Evolutionary conservation across 2,329 filamentous ascomycete species (phyloP), one percentile per base, ranked within the genome.

Genomic region (Endocalyx cinctus): DNA sequence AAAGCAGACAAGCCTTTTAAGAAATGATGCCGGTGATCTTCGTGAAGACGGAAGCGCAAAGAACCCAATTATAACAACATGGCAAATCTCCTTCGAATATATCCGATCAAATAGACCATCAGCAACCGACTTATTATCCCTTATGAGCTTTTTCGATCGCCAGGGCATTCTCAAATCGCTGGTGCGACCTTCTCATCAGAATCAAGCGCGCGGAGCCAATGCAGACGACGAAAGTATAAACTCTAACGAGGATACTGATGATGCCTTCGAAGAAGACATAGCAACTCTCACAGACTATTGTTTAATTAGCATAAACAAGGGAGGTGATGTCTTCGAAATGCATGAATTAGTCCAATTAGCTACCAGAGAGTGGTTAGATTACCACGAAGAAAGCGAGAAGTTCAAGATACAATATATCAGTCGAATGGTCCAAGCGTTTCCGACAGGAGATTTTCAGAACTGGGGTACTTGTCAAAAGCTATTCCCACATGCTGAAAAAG

Each of bases 291-390:
- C 53, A 16, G 55, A 54, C 2, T 60, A 57, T 14, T 58, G 50
- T 7, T 54, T 59, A 17, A 29, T 58, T 0, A 35, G 31, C 0
- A 40, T 47, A 20, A 45, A 41, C 13, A 45, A 39, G 1, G 34
- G 23, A 1, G 25, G 42, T 0, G 31, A 25, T n/a, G n/a, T n/a
- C 5, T 34, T 55, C 4, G 35, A 53, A 6, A 55, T 63, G 47
- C 59, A 63, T 30, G 51, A 54, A 1, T 52, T 63, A 0, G 46
- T 63, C 0, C 59, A 63, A 10, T 30, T 62, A 6, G 51, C 54
- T 0, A 59, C 56, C 0, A 47, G 38, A 5, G 52, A 47, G 20
- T 62, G 58, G 50, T 35, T 63, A 3, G 19, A 13, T 5, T 35
- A 33, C n/a, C 0, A 39, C 48, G 18, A 37, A 31, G 2, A 38